phyloP scores from a whole-genome alignment of 169 alveolate species.

The Besnoitia besnoiti region DNA sequence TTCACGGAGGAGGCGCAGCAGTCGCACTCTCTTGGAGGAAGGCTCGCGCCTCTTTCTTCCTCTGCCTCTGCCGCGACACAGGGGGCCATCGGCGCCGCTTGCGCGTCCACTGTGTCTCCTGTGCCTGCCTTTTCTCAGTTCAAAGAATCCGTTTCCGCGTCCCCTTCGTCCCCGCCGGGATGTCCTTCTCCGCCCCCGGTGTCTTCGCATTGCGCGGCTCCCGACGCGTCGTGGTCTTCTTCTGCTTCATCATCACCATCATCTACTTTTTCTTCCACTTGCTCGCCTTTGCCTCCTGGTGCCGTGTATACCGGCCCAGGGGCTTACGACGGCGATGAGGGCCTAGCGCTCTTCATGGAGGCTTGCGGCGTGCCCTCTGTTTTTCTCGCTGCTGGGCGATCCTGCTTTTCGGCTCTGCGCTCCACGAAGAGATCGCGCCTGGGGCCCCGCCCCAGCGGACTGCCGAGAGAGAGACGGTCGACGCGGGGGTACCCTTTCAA shows the following conservation, averaged over 20 bases:
- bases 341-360: constrained; percentile 13
- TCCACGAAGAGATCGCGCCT: neutral
- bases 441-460: too few relatives aligned
- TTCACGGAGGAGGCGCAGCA: neutral
- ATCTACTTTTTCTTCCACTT: neutral
- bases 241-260: neutral
- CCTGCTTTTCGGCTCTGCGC: neutral
- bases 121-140: too few relatives aligned
- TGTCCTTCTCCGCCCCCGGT: neutral
- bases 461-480: neutral
- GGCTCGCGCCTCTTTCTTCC: neutral
- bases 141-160: too few relatives aligned
- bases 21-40: neutral
- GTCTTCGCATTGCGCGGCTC: neutral
- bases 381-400: constrained; percentile 9
- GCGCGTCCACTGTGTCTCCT: neutral
- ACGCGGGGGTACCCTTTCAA: neutral
- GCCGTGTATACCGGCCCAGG: too few relatives aligned
- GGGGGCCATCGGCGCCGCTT: neutral
- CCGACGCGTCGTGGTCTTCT: neutral
- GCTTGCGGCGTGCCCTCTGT: constrained; percentile 17
- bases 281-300: too few relatives aligned
- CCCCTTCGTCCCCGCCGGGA: neutral
- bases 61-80: neutral
- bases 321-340: constrained; percentile 33